A percentile compares a stretch with the other conserved stretches of the same genome.
Conservation (phyloP, 1,284 basidiomycete species). For the Trichosporon coremiiforme region DNA sequence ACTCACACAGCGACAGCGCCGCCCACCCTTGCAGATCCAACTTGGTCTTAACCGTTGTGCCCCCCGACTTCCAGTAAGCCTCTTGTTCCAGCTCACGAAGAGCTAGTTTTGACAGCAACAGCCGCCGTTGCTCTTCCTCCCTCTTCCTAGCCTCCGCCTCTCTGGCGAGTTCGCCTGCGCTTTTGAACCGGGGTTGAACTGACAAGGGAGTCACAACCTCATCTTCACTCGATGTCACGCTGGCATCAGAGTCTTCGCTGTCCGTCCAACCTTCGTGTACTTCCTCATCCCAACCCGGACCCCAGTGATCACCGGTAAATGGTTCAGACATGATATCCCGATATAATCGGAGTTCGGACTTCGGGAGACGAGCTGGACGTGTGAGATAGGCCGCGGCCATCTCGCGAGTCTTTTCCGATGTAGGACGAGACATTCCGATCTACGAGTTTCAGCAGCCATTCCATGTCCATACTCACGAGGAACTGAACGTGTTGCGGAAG, state of each 20-base stretch:
- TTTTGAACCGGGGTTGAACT: not conserved
- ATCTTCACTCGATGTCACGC: conserved; percentile 30
- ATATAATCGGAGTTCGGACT: conserved; percentile 41
- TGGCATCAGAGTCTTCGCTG: conserved; percentile 29
- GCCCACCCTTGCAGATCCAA: conserved; percentile 42
- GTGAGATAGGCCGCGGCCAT: conserved; percentile 39
- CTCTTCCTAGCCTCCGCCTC: conserved; percentile 27
- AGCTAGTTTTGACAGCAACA: conserved; percentile 29
- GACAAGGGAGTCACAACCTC: conserved; percentile 29
- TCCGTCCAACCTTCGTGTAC: conserved; percentile 48
- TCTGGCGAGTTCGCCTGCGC: conserved; percentile 7
- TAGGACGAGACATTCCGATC: conserved; percentile 41
- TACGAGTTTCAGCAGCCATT: conserved; percentile 21
- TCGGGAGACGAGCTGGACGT: conserved; percentile 29
- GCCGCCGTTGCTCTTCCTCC: conserved; percentile 27
- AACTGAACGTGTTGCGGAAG: conserved; percentile 49
- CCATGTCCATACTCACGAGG: conserved; percentile 32
- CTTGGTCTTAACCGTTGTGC: conserved; percentile 19
- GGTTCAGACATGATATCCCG: conserved; percentile 49
- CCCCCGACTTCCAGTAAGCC: conserved; percentile 43
- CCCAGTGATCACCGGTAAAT: conserved; percentile 42
- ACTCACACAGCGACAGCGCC: conserved; percentile 39
- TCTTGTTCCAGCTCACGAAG: conserved; percentile 30
- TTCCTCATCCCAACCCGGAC: conserved; percentile 45
- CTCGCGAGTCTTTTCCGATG: conserved; percentile 32